phyloP scores from a whole-genome alignment of 2,329 filamentous ascomycete genomes.

The Ophiostoma himal-ulmi region DNA sequence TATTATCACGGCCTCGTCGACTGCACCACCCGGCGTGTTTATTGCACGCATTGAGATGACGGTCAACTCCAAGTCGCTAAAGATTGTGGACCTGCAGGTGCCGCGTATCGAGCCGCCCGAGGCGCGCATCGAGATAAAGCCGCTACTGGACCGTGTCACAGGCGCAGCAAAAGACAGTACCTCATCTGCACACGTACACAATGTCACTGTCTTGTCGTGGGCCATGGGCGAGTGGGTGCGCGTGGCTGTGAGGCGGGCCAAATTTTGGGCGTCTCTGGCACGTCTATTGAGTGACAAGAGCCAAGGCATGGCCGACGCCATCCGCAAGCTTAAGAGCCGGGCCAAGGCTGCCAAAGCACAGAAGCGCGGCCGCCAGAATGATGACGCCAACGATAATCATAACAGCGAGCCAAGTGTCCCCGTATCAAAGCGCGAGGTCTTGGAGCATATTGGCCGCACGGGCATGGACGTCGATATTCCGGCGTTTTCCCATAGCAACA shows the following conservation, averaged over 20 bases:
- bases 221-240: constrained; percentile 64
- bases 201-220: constrained; percentile 58
- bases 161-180: constrained; percentile 21
- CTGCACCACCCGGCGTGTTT: constrained; percentile 50
- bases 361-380: constrained; percentile 19
- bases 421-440: constrained; percentile 42
- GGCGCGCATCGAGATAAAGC: constrained; percentile 52
- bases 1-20: constrained; percentile 47
- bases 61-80: constrained; percentile 49
- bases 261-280: constrained; percentile 56
- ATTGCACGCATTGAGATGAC: constrained; percentile 52
- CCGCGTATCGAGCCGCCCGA: constrained; percentile 48
- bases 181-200: constrained; percentile 41
- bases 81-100: constrained; percentile 49
- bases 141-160: constrained; percentile 44
- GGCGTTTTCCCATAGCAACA: constrained; percentile 31
- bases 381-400: constrained; percentile 16
- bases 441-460: constrained; percentile 50
- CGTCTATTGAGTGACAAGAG: constrained; percentile 40
- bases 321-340: constrained; percentile 29
- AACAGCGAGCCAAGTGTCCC: constrained; percentile 27
- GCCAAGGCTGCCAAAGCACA: constrained; percentile 21
- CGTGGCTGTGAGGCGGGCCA: constrained; percentile 53
- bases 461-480: constrained; percentile 45
- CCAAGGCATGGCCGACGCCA: constrained; percentile 30